Evolutionary conservation across 177 flowering plant genomes (phyloP).

Genomic region (Vitis hybrid): DNA sequence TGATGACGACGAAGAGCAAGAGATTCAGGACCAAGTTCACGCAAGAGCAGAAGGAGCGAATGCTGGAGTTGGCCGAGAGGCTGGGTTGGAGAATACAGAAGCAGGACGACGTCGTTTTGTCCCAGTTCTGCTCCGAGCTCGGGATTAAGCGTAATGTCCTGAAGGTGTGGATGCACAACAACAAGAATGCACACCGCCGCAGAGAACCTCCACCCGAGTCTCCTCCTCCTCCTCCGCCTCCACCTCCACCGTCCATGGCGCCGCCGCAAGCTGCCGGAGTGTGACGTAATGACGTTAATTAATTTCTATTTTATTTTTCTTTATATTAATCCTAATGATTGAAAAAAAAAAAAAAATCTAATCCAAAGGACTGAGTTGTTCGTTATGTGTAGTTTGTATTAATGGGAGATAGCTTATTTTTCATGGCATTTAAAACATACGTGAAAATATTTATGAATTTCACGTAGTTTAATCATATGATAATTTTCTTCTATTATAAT

Average conservation of each 20-base stretch:
- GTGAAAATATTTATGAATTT: no score
- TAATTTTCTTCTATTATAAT: no score
- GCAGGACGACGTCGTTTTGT: slow-evolving; percentile 37
- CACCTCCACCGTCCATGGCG: neutral
- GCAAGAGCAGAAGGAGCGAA: slow-evolving; percentile 53
- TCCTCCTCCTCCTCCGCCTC: neutral
- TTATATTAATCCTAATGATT: neutral
- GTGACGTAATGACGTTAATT: neutral
- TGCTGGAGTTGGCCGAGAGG: slow-evolving; percentile 51
- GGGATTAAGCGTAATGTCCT: slow-evolving; percentile 47
- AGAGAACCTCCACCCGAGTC: slow-evolving; percentile 5
- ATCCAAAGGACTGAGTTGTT: neutral
- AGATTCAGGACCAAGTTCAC: slow-evolving; percentile 53
- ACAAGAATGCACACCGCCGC: slow-evolving; percentile 41
- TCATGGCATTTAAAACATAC: no score
- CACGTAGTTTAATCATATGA: no score
- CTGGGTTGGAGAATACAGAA: slow-evolving; percentile 48
- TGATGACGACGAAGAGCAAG: slow-evolving; percentile 18
- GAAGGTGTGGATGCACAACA: slow-evolving; percentile 66
- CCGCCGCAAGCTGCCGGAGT: slow-evolving; percentile 7
- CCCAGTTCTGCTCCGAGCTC: slow-evolving; percentile 43
- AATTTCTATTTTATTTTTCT: neutral
- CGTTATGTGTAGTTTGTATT: neutral
- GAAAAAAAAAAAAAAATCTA: neutral
- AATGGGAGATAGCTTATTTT: no score